phyloP scores from a whole-genome alignment of 2,329 filamentous ascomycete species.

The Juglanconis sp. region DNA sequence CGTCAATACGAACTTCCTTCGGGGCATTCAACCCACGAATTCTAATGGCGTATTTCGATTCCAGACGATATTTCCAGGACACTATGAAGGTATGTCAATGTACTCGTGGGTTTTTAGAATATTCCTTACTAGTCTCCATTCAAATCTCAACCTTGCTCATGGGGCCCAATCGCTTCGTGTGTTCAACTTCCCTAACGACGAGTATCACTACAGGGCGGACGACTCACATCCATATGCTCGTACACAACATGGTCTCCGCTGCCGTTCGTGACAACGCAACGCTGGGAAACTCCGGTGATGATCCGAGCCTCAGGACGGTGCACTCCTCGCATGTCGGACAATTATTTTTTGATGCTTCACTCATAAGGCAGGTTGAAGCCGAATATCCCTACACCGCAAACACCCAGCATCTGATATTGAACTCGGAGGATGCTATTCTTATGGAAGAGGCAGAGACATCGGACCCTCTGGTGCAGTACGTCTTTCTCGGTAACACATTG shows the following conservation, averaged over 20 bases:
- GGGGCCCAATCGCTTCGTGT: too few relatives aligned
- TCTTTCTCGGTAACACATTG: too few relatives aligned
- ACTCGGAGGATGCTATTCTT: constrained; percentile 20
- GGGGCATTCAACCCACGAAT: constrained; percentile 41
- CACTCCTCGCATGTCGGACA: constrained; percentile 32
- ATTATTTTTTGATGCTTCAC: constrained; percentile 27
- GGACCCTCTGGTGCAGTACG: too few relatives aligned
- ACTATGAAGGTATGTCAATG: background rate
- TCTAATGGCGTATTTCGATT: constrained; percentile 38
- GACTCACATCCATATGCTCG: constrained; percentile 24
- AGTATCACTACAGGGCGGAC: background rate
- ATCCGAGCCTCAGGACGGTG: constrained; percentile 32
- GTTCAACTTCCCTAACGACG: background rate
- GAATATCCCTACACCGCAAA: constrained; percentile 26
- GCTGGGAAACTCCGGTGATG: constrained; percentile 1
- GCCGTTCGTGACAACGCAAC: background rate
- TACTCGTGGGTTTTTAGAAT: too few relatives aligned
- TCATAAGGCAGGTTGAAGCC: constrained; percentile 22
- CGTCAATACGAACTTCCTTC: constrained; percentile 39
- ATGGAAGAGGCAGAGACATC: too few relatives aligned
- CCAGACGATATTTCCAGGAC: background rate
- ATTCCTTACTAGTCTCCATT: too few relatives aligned
- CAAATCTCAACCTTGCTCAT: too few relatives aligned
- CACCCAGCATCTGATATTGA: constrained; percentile 21
- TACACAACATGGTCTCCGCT: constrained; percentile 34